These are phyloP conservation scores for Amauroascus niger DNA, from an alignment of 2,329 filamentous ascomycete species.

Conservation along the genomic window DNA sequence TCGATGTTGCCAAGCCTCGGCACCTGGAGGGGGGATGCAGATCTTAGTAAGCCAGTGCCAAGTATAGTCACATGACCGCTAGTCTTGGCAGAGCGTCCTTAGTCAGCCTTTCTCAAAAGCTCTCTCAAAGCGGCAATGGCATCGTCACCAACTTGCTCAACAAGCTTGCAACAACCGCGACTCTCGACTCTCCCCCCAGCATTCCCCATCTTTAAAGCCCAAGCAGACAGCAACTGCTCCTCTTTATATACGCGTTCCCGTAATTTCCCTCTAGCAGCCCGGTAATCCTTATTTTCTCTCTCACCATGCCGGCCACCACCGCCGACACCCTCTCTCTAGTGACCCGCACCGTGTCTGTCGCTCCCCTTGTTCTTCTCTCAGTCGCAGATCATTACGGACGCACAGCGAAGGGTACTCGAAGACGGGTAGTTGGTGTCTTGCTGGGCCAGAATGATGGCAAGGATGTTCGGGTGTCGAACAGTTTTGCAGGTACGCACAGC, in stretches of 20 bases:
- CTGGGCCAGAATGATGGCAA: slow-evolving; percentile 94
- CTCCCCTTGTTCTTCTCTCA: slow-evolving; percentile 92
- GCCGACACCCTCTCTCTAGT: slow-evolving; percentile 93
- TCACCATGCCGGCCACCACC: slow-evolving; percentile 85
- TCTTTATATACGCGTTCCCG: too few relatives aligned
- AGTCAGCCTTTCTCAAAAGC: neutral
- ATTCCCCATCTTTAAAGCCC: too few relatives aligned
- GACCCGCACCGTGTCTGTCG: slow-evolving; percentile 89
- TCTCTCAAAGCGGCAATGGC: too few relatives aligned
- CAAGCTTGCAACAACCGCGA: too few relatives aligned
- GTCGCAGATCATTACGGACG: slow-evolving; percentile 98
- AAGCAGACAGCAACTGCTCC: neutral
- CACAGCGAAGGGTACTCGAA: slow-evolving; percentile 76
- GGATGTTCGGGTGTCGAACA: slow-evolving; percentile 95
- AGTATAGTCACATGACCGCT: neutral
- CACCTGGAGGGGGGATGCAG: neutral
- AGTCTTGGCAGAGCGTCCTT: neutral
- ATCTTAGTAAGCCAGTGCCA: neutral
- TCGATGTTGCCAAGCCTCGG: neutral
- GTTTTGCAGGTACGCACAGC: slow-evolving; percentile 70
- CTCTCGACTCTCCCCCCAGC: too few relatives aligned
- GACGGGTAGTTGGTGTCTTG: slow-evolving; percentile 86
- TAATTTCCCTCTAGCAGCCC: neutral
- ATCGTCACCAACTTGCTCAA: too few relatives aligned
- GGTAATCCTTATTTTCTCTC: neutral